These are phyloP conservation scores for Monascus purpureus DNA, from an alignment of 495 filamentous ascomycete genomes.

Conservation along the genomic window DNA sequence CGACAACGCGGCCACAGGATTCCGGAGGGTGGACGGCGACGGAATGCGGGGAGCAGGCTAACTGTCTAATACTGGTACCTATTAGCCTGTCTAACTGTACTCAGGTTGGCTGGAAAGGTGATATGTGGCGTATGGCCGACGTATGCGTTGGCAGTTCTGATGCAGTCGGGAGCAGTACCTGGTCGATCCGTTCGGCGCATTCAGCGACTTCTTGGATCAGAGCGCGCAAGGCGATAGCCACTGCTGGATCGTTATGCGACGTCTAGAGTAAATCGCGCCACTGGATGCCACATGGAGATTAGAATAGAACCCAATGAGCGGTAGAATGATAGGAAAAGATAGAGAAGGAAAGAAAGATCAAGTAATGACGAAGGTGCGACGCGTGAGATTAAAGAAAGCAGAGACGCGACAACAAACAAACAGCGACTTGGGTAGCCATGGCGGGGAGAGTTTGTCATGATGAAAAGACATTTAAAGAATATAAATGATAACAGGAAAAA, in stretches of 20 bases:
- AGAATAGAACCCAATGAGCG: too few relatives aligned
- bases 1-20: constrained; percentile 15
- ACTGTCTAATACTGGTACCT: constrained; percentile 10
- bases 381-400: constrained; percentile 16
- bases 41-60: constrained; percentile 6
- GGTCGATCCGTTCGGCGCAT: constrained; percentile 24
- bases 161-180: constrained; percentile 32
- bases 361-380: too few relatives aligned
- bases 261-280: constrained; percentile 4
- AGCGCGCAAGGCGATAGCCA: neutral
- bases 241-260: neutral
- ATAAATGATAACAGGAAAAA: too few relatives aligned
- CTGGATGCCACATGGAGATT: too few relatives aligned
- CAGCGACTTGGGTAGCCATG: too few relatives aligned
- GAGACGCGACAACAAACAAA: constrained; percentile 1
- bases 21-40: constrained; percentile 7
- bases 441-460: too few relatives aligned
- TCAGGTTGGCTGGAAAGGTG: too few relatives aligned
- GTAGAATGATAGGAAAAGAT: too few relatives aligned
- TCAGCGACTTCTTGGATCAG: constrained; percentile 8
- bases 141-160: constrained; percentile 37
- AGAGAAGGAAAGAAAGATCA: too few relatives aligned
- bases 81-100: constrained; percentile 14
- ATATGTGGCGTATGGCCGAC: constrained; percentile 18
- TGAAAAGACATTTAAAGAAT: too few relatives aligned